Conservation (phyloP, 2,329 filamentous ascomycete genomes). For the Colletotrichum kahawae region DNA sequence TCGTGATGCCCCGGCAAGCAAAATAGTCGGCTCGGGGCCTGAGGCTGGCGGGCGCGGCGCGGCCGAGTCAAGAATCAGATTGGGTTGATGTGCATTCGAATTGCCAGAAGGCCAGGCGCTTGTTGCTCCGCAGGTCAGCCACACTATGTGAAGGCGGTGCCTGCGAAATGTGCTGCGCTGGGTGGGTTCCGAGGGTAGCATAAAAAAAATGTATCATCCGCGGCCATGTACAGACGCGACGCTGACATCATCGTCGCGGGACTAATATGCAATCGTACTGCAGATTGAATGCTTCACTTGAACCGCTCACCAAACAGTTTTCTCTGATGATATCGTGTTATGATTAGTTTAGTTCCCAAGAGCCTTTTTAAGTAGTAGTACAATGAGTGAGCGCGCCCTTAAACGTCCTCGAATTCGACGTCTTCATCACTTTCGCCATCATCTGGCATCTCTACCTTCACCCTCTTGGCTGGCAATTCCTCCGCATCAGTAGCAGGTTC, state of each 20-base stretch:
- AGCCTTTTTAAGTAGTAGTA: background rate
- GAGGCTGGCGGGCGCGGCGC: background rate
- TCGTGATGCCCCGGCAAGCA: background rate
- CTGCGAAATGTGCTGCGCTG: background rate
- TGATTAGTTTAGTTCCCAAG: background rate
- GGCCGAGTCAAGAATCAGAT: background rate
- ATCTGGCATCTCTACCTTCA: slow-evolving; percentile 62
- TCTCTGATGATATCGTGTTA: background rate
- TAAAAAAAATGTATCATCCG: background rate
- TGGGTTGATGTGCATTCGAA: background rate
- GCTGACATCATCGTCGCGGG: background rate
- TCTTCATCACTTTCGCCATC: slow-evolving; percentile 57
- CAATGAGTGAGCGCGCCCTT: background rate
- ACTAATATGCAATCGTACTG: background rate
- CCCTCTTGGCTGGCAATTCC: slow-evolving; percentile 60
- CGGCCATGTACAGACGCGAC: background rate
- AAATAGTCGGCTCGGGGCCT: background rate
- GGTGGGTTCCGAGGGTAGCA: background rate
- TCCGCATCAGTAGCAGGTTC: slow-evolving; percentile 41
- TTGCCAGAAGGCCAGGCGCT: background rate
- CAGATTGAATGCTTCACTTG: background rate
- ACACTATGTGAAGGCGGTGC: background rate
- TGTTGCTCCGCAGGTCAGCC: background rate
- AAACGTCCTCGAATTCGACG: slow-evolving; percentile 65
- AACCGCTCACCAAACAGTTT: background rate